Conservation (phyloP, 2,329 filamentous ascomycete species). For the Fonsecaea pedrosoi region DNA sequence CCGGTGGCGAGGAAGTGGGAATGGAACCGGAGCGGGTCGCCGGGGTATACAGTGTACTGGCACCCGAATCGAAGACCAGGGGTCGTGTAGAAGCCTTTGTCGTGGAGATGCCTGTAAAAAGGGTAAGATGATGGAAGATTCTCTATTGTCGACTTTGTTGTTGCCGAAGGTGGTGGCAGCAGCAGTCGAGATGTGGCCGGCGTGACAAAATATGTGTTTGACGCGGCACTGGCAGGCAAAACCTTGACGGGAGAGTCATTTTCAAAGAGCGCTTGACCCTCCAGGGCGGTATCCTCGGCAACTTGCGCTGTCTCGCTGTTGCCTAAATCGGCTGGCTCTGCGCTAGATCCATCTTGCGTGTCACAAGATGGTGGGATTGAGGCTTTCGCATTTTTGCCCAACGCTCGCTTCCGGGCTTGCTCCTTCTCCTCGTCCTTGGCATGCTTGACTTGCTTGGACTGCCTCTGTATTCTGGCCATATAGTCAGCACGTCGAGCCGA, state of each 20-base stretch:
- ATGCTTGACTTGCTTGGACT: constrained; percentile 60
- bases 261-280: constrained; percentile 7
- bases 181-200: constrained; percentile 59
- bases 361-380: constrained; percentile 36
- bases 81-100: constrained; percentile 81
- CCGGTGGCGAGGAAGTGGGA: constrained; percentile 90
- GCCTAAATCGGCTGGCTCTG: constrained; percentile 22
- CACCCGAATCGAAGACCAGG: constrained; percentile 94
- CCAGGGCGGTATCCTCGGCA: constrained; percentile 4
- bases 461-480: constrained; percentile 61
- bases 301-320: constrained; percentile 25
- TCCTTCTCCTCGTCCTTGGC: constrained; percentile 57
- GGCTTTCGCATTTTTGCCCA: constrained; percentile 57
- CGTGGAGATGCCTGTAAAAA: constrained; percentile 80
- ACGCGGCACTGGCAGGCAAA: constrained; percentile 4
- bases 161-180: constrained; percentile 46
- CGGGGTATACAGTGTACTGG: constrained; percentile 92
- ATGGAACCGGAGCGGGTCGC: constrained; percentile 92
- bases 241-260: constrained; percentile 16
- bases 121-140: constrained; percentile 65
- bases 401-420: constrained; percentile 56
- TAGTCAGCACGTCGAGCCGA: constrained; percentile 68
- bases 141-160: constrained; percentile 41
- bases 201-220: constrained; percentile 48
- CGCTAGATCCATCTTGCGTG: not conserved